A percentile compares a stretch with the other conserved stretches of the same genome.
phyloP scores from a whole-genome alignment of 768 basidiomycete species.

The Dendrothele bispora region DNA sequence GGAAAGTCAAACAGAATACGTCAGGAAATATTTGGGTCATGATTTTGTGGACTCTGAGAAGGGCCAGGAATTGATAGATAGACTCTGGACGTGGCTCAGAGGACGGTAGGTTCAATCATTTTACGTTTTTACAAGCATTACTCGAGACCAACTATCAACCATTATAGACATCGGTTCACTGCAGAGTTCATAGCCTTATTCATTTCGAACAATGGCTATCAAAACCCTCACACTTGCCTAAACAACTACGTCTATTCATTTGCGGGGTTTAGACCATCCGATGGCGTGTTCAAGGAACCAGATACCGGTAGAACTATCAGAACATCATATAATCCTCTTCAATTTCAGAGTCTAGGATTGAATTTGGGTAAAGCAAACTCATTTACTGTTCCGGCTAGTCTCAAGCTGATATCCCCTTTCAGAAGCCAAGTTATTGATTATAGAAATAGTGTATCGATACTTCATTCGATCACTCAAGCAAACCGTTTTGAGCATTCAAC shows the following conservation, averaged over 20 bases:
- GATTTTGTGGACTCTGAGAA: constrained; percentile 23
- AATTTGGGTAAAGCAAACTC: constrained; percentile 28
- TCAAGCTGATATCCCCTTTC: neutral
- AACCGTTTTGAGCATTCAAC: constrained; percentile 37
- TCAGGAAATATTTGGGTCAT: constrained; percentile 37
- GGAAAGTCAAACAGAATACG: constrained; percentile 31
- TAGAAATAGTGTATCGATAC: constrained; percentile 23
- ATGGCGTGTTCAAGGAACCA: constrained; percentile 31
- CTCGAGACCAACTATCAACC: neutral
- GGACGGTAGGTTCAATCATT: constrained; percentile 34
- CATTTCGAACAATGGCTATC: constrained; percentile 36
- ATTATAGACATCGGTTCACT: constrained; percentile 43
- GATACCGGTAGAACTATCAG: too few relatives aligned
- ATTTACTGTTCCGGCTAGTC: neutral
- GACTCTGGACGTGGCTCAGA: constrained; percentile 45
- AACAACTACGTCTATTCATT: constrained; percentile 43
- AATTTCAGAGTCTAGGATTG: too few relatives aligned
- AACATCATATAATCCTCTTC: too few relatives aligned
- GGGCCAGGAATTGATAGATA: constrained; percentile 33
- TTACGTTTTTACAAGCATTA: neutral
- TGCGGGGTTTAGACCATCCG: constrained; percentile 38
- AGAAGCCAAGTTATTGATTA: neutral
- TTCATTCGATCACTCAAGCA: constrained; percentile 37
- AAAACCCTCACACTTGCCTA: constrained; percentile 37
- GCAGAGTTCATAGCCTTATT: constrained; percentile 43